Conservation (phyloP, 176 grass and related monocot genomes). For the Metroxylon sagu region DNA sequence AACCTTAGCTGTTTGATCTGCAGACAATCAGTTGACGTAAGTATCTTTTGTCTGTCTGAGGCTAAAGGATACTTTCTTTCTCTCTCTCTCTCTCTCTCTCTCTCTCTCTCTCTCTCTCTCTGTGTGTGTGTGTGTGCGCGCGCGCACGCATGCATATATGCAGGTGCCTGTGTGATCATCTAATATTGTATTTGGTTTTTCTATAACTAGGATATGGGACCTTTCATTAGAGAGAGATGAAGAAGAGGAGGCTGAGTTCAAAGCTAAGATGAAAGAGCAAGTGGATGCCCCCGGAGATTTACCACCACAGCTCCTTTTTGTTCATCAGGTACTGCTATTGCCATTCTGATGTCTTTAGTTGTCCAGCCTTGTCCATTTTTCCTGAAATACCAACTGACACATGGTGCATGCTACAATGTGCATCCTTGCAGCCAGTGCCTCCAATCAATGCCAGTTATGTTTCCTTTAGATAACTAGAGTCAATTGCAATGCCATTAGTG, state of each 20-base stretch:
- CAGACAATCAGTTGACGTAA: constrained; percentile 86
- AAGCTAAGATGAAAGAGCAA: constrained; percentile 72
- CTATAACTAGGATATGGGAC: constrained; percentile 69
- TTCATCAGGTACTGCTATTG: constrained; percentile 55
- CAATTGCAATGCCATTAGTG: no score
- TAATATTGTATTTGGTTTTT: background rate
- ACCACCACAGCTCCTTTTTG: constrained; percentile 84
- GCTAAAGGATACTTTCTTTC: no score
- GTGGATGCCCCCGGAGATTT: constrained; percentile 69
- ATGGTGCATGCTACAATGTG: no score
- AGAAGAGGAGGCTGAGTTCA: constrained; percentile 93
- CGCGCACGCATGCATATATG: no score
- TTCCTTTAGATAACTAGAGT: no score
- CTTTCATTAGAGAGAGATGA: constrained; percentile 69
- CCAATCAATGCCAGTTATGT: no score
- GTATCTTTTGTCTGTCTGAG: background rate
- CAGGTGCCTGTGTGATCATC: background rate
- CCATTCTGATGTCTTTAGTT: no score
- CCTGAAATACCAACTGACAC: no score
- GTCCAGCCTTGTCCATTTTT: no score
- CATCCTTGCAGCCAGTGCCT: no score
- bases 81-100: background rate
- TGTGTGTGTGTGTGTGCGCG: no score
- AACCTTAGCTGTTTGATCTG: constrained; percentile 74
- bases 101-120: background rate